A percentile compares a stretch with the other conserved stretches of the same genome.
Conservation (phyloP, 306 rosid species). For the Castanea sativa region DNA sequence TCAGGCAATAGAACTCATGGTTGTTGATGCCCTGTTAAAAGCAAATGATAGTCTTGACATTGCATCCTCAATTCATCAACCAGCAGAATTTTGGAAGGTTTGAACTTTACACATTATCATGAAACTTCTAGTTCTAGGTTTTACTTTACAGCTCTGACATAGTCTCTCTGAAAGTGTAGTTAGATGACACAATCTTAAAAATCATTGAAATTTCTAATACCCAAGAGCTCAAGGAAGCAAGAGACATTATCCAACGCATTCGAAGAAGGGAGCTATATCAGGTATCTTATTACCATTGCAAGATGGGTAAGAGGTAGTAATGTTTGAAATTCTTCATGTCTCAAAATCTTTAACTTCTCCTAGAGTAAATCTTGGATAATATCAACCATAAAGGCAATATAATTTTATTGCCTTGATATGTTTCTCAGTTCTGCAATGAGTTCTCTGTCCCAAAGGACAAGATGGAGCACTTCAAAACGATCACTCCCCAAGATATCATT, state of each 20-base stretch:
- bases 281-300: slow-evolving; percentile 35
- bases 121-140: slow-evolving; percentile 20
- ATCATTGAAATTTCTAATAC: slow-evolving; percentile 51
- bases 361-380: neutral
- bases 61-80: slow-evolving; percentile 55
- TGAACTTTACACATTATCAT: slow-evolving; percentile 11
- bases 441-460: slow-evolving; percentile 81
- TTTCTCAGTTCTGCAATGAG: slow-evolving; percentile 81
- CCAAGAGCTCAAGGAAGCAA: slow-evolving; percentile 66
- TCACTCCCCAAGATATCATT: slow-evolving; percentile 78
- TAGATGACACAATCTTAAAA: slow-evolving; percentile 72
- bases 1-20: slow-evolving; percentile 91
- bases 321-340: neutral
- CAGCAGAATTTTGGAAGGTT: slow-evolving; percentile 92
- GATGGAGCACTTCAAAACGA: slow-evolving; percentile 53
- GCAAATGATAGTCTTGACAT: slow-evolving; percentile 58
- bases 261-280: slow-evolving; percentile 82
- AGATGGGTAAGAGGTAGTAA: neutral
- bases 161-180: slow-evolving; percentile 42
- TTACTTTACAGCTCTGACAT: slow-evolving; percentile 1
- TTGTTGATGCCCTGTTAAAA: slow-evolving; percentile 65
- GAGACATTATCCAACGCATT: slow-evolving; percentile 67
- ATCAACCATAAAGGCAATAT: neutral
- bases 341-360: neutral
- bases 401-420: neutral